Percentiles rank a stretch among this genome's conserved stretches.
Evolutionary conservation across 305 asterid species (phyloP).

Genomic region (Caryopteris hybrid): DNA sequence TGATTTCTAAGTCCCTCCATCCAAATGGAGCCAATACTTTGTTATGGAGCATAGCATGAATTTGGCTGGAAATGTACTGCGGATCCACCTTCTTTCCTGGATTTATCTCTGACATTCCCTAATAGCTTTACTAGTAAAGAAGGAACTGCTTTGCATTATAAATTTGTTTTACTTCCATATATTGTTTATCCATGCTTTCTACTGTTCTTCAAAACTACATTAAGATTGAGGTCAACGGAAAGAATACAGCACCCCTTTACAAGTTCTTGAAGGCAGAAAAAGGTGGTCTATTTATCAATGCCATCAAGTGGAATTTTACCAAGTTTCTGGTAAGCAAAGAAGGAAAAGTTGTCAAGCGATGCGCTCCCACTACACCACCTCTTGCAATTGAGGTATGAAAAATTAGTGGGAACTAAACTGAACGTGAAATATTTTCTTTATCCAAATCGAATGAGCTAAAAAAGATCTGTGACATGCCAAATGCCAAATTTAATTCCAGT

Average conservation of each 20-base stretch:
- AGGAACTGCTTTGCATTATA: not conserved
- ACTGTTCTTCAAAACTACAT: not conserved
- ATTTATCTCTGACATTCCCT: not conserved
- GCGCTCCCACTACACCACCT: constrained; percentile 65
- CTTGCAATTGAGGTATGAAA: constrained; percentile 60
- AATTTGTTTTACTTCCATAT: not conserved
- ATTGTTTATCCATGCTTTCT: not conserved
- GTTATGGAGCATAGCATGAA: not conserved
- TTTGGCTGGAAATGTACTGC: not conserved
- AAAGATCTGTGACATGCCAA: not conserved
- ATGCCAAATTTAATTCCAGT: not conserved
- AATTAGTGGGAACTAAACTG: too few species aligned
- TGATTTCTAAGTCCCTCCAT: too few species aligned
- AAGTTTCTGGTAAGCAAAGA: constrained; percentile 71
- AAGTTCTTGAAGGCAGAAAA: constrained; percentile 75
- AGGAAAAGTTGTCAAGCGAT: constrained; percentile 71
- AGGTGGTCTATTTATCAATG: constrained; percentile 52
- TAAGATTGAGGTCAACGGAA: constrained; percentile 79
- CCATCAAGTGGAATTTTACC: constrained; percentile 86
- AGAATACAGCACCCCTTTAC: constrained; percentile 67
- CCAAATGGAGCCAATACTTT: not conserved
- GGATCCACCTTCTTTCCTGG: too few species aligned
- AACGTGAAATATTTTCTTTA: not conserved
- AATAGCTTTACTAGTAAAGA: not conserved
- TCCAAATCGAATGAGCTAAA: not conserved